Evolutionary conservation across 2,329 filamentous ascomycete species (phyloP).

Genomic region (Cladophialophora immunda): DNA sequence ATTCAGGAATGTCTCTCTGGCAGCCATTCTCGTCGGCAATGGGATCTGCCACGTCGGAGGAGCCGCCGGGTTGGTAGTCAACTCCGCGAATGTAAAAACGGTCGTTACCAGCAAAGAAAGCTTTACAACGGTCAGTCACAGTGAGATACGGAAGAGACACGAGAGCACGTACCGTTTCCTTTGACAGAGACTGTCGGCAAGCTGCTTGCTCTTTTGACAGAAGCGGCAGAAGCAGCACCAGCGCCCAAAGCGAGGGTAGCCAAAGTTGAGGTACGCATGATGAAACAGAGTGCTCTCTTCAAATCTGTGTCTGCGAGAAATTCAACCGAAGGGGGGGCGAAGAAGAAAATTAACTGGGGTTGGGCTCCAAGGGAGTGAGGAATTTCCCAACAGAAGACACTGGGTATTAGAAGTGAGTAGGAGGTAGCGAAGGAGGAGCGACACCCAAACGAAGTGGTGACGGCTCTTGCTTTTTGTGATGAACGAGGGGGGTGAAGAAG

Average conservation of each 20-base stretch:
- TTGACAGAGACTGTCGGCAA: conserved; percentile 68
- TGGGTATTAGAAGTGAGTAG: conserved; percentile 37
- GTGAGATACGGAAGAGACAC: not conserved
- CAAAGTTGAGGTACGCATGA: conserved; percentile 63
- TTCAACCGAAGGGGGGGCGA: conserved; percentile 12
- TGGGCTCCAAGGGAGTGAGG: conserved; percentile 36
- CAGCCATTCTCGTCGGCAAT: conserved; percentile 76
- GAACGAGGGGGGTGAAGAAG: conserved; percentile 22
- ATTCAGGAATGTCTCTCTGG: conserved; percentile 80
- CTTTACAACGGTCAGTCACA: conserved; percentile 45
- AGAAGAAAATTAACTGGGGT: conserved; percentile 24
- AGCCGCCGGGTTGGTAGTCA: conserved; percentile 73
- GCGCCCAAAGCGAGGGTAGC: conserved; percentile 57
- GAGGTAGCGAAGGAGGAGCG: conserved; percentile 42
- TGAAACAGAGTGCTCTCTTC: conserved; percentile 12
- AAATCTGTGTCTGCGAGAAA: conserved; percentile 3
- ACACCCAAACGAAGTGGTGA: conserved; percentile 41
- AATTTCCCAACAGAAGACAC: conserved; percentile 31
- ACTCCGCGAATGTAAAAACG: conserved; percentile 64
- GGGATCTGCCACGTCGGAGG: conserved; percentile 73
- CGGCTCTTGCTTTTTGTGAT: conserved; percentile 34
- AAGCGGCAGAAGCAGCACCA: conserved; percentile 56
- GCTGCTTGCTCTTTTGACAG: conserved; percentile 51
- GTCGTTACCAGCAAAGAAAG: conserved; percentile 69
- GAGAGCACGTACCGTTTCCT: conserved; percentile 63